Conservation (phyloP, 305 asterid genomes). For the Stenogyne calaminthoides region DNA sequence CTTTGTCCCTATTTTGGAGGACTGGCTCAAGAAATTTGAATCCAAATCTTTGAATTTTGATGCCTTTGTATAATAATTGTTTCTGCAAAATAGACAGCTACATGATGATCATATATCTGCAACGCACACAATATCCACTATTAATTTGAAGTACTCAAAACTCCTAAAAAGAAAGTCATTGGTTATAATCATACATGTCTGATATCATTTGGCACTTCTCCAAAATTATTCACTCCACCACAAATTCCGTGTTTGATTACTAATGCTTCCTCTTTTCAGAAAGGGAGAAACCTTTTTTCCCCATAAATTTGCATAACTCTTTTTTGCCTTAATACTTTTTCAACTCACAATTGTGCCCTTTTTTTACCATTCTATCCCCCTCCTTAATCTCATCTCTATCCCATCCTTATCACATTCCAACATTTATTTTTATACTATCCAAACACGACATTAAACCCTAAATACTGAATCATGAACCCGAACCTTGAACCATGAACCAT, state of each 20-base stretch:
- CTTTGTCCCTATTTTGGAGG: conserved; percentile 29
- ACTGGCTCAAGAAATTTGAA: conserved; percentile 10
- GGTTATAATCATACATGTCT: neutral
- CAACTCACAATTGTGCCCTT: too few relatives aligned
- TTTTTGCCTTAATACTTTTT: too few relatives aligned
- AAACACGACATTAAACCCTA: too few relatives aligned
- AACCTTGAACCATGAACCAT: too few relatives aligned
- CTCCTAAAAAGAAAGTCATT: neutral
- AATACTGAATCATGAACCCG: too few relatives aligned
- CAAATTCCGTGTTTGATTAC: neutral
- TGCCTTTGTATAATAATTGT: conserved; percentile 11
- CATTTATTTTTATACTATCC: too few relatives aligned
- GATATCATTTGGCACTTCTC: neutral
- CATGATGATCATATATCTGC: neutral
- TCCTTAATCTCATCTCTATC: too few relatives aligned
- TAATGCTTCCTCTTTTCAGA: too few relatives aligned
- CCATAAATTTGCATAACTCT: too few relatives aligned
- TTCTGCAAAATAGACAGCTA: neutral
- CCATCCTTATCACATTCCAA: too few relatives aligned
- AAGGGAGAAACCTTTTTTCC: too few relatives aligned
- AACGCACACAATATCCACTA: neutral
- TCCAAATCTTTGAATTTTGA: conserved; percentile 28
- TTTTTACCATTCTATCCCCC: too few relatives aligned
- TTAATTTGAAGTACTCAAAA: neutral
- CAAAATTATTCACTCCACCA: neutral